phyloP scores from a whole-genome alignment of 1,139 yeast genomes.

The Protomyces gravidus region DNA sequence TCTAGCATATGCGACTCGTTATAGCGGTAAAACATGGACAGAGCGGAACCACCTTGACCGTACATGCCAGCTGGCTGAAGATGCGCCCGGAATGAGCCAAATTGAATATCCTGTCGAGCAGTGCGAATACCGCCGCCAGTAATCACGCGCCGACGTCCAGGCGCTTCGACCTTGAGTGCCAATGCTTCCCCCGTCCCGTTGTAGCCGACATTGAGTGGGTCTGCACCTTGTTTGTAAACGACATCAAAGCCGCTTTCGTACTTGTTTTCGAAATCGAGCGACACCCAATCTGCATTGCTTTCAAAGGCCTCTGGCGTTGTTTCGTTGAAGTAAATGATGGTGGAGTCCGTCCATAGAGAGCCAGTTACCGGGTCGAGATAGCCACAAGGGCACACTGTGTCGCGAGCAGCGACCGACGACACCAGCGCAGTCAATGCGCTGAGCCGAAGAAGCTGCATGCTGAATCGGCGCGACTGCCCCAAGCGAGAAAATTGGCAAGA shows the following conservation, averaged over 20 bases:
- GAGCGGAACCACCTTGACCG: conserved; percentile 7
- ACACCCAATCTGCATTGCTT: conserved; percentile 7
- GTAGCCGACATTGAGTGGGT: conserved; percentile 4
- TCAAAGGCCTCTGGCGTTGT: conserved; percentile 7
- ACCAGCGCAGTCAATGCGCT: background rate
- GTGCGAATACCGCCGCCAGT: conserved; percentile 25
- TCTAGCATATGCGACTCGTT: conserved; percentile 14
- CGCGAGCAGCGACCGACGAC: conserved; percentile 1
- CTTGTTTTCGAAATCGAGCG: conserved; percentile 9
- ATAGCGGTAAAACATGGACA: conserved; percentile 24
- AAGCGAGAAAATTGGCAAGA: background rate
- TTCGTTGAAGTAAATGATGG: conserved; percentile 26
- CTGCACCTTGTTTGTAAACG: conserved; percentile 14
- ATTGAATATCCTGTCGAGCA: conserved; percentile 24
- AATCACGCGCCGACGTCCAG: conserved; percentile 8
- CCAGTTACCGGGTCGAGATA: conserved; percentile 24
- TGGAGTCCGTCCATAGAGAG: conserved; percentile 21
- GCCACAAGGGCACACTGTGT: conserved; percentile 21
- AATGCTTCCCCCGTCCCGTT: conserved; percentile 12
- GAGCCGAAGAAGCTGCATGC: background rate
- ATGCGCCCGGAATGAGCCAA: conserved; percentile 19
- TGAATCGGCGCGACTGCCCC: no score
- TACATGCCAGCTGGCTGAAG: conserved; percentile 12
- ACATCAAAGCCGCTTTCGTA: conserved; percentile 16
- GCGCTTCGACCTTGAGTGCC: conserved; percentile 10